Percentiles rank a stretch among this genome's conserved stretches.
Evolutionary conservation across 139 green algal species (phyloP).

Genomic region (Mychonastes homosphaera): DNA sequence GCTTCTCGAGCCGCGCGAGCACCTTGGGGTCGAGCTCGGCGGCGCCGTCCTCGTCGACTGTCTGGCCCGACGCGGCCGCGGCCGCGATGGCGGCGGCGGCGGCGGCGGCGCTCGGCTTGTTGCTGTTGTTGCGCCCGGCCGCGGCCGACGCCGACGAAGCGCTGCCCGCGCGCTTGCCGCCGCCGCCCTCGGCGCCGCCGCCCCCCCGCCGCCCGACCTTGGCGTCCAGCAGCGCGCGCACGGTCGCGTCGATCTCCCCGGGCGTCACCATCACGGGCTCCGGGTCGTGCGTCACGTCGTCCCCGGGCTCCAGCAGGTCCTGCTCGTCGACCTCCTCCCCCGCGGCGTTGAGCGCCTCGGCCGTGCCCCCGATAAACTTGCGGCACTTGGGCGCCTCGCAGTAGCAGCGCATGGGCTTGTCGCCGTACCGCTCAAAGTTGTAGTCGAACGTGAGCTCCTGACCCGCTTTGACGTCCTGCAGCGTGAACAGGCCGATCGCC

Average conservation of each 20-base stretch:
- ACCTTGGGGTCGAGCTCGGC: too few species aligned
- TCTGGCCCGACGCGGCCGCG: too few species aligned
- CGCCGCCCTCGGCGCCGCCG: neutral
- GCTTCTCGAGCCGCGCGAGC: slow-evolving; percentile 34
- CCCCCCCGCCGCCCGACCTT: slow-evolving; percentile 11
- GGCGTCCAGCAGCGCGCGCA: slow-evolving; percentile 56
- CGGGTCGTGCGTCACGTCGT: slow-evolving; percentile 42
- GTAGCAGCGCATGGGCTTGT: slow-evolving; percentile 69
- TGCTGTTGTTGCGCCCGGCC: neutral
- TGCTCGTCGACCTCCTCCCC: slow-evolving; percentile 11
- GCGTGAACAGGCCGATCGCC: slow-evolving; percentile 87
- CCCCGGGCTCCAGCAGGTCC: slow-evolving; percentile 16
- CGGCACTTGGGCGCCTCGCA: slow-evolving; percentile 38
- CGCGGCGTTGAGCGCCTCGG: slow-evolving; percentile 25
- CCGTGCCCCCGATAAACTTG: slow-evolving; percentile 71
- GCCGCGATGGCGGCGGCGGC: too few species aligned
- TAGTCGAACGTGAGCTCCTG: slow-evolving; percentile 98
- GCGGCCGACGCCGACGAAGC: neutral
- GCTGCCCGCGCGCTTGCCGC: neutral
- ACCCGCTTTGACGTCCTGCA: slow-evolving; percentile 26
- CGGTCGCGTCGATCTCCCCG: slow-evolving; percentile 42
- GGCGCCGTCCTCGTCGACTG: too few species aligned
- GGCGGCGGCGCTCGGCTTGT: neutral
- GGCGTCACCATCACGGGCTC: slow-evolving; percentile 68
- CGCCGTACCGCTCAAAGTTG: slow-evolving; percentile 95